A percentile compares a stretch with the other conserved stretches of the same genome.
Conservation (phyloP, 1,284 basidiomycete species). For the Inonotus hispidus region DNA sequence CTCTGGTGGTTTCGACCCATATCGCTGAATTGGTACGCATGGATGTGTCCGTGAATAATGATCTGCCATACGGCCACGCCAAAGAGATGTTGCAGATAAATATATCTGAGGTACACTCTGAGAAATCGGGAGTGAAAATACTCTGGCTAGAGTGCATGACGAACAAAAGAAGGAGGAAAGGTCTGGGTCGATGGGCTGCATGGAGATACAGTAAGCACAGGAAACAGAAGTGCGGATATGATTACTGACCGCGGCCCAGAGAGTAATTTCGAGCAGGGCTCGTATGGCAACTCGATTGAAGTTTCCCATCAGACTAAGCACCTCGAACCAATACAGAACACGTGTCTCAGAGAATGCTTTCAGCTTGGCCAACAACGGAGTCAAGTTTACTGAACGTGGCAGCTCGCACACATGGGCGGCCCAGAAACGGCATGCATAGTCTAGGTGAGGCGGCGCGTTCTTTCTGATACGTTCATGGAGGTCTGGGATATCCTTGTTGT, state of each 20-base stretch:
- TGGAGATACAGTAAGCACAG: background rate
- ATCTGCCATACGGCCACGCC: background rate
- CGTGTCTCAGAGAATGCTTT: background rate
- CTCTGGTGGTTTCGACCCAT: background rate
- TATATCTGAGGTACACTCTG: conserved; percentile 3
- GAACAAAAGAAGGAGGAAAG: background rate
- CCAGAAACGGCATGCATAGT: background rate
- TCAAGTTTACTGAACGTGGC: background rate
- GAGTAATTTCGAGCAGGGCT: background rate
- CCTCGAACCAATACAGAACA: conserved; percentile 2
- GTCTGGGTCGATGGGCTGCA: background rate
- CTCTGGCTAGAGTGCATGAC: background rate
- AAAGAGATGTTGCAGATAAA: background rate
- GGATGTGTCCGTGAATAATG: background rate
- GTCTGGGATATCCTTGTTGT: background rate
- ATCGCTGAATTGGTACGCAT: background rate
- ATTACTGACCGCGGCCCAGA: background rate
- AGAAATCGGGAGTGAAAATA: background rate
- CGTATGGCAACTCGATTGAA: background rate
- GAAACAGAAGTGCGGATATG: background rate
- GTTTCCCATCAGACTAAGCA: background rate
- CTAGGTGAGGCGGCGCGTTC: background rate
- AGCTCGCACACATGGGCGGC: background rate
- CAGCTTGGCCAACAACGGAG: background rate
- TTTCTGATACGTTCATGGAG: background rate